These are phyloP conservation scores for Trichoderma sp. DNA, from an alignment of 2,329 filamentous ascomycete genomes.

Conservation along the genomic window DNA sequence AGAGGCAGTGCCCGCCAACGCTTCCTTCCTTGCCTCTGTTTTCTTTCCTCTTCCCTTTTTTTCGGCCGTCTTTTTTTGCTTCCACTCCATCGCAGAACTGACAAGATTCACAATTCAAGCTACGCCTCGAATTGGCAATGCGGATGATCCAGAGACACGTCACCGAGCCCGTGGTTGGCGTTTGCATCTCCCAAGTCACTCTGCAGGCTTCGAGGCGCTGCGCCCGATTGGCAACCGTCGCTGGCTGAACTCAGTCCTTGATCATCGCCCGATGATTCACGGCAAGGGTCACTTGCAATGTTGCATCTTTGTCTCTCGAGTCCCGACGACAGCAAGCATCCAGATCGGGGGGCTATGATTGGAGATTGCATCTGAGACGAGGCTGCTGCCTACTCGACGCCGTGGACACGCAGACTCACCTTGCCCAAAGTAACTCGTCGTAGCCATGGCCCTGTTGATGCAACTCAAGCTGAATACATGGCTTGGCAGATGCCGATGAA, in stretches of 20 bases:
- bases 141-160: constrained; percentile 8
- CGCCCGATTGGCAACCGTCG: constrained; percentile 5
- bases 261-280: neutral
- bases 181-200: neutral
- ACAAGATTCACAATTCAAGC: neutral
- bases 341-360: neutral
- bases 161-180: constrained; percentile 7
- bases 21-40: neutral
- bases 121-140: neutral
- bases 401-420: neutral
- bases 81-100: neutral
- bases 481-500: constrained; percentile 3
- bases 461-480: neutral
- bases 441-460: neutral
- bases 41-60: neutral
- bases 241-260: constrained; percentile 2
- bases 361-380: neutral
- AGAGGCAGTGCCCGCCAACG: neutral
- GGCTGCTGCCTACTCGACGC: constrained; percentile 2
- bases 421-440: neutral
- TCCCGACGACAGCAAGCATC: neutral
- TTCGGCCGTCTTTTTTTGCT: neutral
- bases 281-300: neutral
- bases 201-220: constrained; percentile 1
- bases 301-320: neutral